Base-by-base conservation (phyloP, 2,329 filamentous ascomycete genomes). In the Plenodomus tracheiphilus region DNA sequence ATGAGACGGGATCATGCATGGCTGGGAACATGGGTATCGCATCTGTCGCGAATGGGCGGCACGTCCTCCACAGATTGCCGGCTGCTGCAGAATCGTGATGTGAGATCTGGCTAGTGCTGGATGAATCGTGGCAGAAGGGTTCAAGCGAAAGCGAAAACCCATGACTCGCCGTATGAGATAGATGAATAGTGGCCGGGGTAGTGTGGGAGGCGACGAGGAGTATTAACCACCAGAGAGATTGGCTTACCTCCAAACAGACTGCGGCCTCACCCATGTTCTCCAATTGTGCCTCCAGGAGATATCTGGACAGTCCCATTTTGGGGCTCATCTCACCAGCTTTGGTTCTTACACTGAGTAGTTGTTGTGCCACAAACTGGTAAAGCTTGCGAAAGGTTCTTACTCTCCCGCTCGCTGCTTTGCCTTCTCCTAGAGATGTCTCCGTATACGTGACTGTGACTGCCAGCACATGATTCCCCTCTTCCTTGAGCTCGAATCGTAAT, bases 351-450 rank as follows among this genome's bases (percentile, higher is more conserved):
- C 92, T 90, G 59, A 99, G 78, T 51, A 91, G 88, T 34, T 90
- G 85, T 76, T 96, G 93, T 68, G 92, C 94, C 46, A 95, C 86
- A 68, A 99, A 99, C 72, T 97, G 94, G 72, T 97, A 99, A 51
- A 99, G 77, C 75, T 97, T 97, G 58, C 93, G 81, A 69, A 97
- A 97, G 9, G 91, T 96, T 51, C 94, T 80, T 32, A 89, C 87
- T 41, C 90, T 82, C 4, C 80, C 81, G 47, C 79, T 78, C 2
- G 78, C 79, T 18, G 79, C 79, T 54, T 54, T 76, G 22, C 65
- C 71, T 43, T 69, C 70, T 25, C 66, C 64, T 61, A 88, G 78
- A n/a, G 81, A 82, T 0, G 89, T 91, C 74, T 97, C 93, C 46
- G 91, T 95, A 74, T 97, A 97, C 58, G 88, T 93, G 51, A 97